Base-by-base conservation (phyloP, 441 rosid species). In the Pelargonium fulgidum region DNA sequence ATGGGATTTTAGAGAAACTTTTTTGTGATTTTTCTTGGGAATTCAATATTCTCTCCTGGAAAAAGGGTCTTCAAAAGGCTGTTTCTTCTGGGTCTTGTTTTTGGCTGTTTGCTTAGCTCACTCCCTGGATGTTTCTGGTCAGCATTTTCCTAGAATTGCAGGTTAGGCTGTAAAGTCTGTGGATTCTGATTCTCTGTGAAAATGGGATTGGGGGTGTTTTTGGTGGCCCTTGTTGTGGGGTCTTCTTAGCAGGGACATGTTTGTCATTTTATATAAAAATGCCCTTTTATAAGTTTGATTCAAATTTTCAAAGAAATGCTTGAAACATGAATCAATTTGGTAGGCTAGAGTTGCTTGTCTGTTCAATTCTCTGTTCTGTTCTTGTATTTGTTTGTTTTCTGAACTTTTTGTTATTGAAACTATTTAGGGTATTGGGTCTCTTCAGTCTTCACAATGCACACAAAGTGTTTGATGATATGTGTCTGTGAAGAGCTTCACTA, bases 191-290 rank as follows among this genome's bases (percentile, higher is more conserved):
- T 68, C 50, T 71, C 72, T 65, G 72, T 65, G 70, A 62, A 66
- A 62, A 22, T 70, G 29, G 39, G 48, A 64, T 56, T 56, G 62
- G 62, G 62, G 12, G 22, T 19, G 19, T 16, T 4, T 29, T 29
- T 29, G 33, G 33, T 29, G 33, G 33, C 33, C 33, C 47, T 48
- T 63, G 47, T 66, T 64, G 72, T 24, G 65, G 66, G 73, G 42
- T 52, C 72, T 67, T 68, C 20, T 62, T 65, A 68, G 6, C 19
- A 61, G 73, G 45, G 29, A 47, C 68, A 41, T 62, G 9, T 72
- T 65, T 76, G 82, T 78, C 76, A 72, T 68, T 69, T 76, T 79
- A 75, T 64, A 50, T 73, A 62, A 74, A 54, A 76, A 76, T 73
- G 69, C 13, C 26, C 39, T 65, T 66, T 65, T 50, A n/a, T 73